phyloP scores from a whole-genome alignment of 805 yeast genomes.

The Suhomyces pyralidae region DNA sequence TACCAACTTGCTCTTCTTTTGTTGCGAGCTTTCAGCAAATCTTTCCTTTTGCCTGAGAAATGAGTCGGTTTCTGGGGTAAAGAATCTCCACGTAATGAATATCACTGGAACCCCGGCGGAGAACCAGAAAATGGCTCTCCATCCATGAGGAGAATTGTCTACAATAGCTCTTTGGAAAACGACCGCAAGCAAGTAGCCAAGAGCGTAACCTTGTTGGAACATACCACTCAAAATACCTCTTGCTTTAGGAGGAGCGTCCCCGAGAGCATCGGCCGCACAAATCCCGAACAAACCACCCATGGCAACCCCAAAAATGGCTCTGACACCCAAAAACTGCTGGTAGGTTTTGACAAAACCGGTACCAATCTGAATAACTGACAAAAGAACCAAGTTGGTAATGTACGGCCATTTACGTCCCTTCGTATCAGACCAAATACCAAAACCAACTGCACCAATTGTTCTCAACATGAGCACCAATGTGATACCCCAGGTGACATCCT shows the following conservation, averaged over 20 bases:
- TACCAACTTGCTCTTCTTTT: slow-evolving; percentile 6
- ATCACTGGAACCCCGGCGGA: slow-evolving; percentile 66
- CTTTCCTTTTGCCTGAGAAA: slow-evolving; percentile 39
- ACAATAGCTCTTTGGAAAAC: slow-evolving; percentile 63
- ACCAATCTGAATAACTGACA: slow-evolving; percentile 57
- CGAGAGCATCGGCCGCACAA: slow-evolving; percentile 63
- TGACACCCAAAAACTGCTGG: slow-evolving; percentile 56
- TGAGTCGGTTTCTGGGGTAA: slow-evolving; percentile 60
- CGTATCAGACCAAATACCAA: slow-evolving; percentile 58
- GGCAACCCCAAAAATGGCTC: slow-evolving; percentile 62
- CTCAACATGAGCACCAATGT: slow-evolving; percentile 67
- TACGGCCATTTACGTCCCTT: slow-evolving; percentile 63
- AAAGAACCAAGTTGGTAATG: slow-evolving; percentile 41
- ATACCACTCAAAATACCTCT: slow-evolving; percentile 62
- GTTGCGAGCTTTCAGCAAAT: slow-evolving; percentile 9
- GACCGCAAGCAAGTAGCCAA: slow-evolving; percentile 65
- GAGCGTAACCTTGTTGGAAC: slow-evolving; percentile 78
- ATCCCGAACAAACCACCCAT: slow-evolving; percentile 74
- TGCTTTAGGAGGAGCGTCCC: slow-evolving; percentile 57
- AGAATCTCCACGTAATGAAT: slow-evolving; percentile 54
- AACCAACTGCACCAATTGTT: slow-evolving; percentile 62
- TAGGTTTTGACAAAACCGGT: slow-evolving; percentile 60
- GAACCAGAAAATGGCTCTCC: slow-evolving; percentile 71
- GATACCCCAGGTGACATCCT: slow-evolving; percentile 65
- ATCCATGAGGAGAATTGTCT: slow-evolving; percentile 46